phyloP scores from a whole-genome alignment of 2,329 filamentous ascomycete species.

The Chalara sp. region DNA sequence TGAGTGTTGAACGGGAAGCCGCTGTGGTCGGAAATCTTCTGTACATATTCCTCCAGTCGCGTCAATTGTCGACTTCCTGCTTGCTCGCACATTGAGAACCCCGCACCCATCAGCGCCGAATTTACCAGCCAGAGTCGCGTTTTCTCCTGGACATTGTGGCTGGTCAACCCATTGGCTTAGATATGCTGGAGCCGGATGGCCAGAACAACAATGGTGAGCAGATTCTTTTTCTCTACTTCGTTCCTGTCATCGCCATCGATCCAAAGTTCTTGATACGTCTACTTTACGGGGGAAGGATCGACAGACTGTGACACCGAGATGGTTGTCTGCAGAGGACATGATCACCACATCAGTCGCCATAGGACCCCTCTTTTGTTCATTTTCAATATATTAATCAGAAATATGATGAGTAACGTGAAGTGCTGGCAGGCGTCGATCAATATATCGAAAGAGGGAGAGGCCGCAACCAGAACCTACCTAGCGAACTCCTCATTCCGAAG shows the following conservation, averaged over 20 bases:
- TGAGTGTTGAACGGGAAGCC: too few species aligned
- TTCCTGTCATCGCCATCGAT: constrained; percentile 4
- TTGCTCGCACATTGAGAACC: too few species aligned
- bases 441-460: constrained; percentile 10
- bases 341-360: neutral
- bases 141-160: too few species aligned
- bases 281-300: constrained; percentile 10
- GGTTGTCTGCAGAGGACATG: too few species aligned
- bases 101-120: too few species aligned
- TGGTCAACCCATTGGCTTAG: too few species aligned
- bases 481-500: constrained; percentile 44
- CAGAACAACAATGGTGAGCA: constrained; percentile 23
- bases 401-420: too few species aligned
- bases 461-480: constrained; percentile 12
- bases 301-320: neutral
- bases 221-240: constrained; percentile 1
- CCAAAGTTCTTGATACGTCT: constrained; percentile 3
- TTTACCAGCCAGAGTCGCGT: too few species aligned
- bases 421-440: constrained; percentile 18
- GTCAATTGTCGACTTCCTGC: too few species aligned
- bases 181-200: constrained; percentile 28
- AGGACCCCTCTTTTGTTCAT: neutral
- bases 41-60: too few species aligned
- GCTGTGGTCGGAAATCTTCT: too few species aligned
- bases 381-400: neutral